Base-by-base conservation (phyloP, 2,329 filamentous ascomycete genomes). In the Fusarium sp. region DNA sequence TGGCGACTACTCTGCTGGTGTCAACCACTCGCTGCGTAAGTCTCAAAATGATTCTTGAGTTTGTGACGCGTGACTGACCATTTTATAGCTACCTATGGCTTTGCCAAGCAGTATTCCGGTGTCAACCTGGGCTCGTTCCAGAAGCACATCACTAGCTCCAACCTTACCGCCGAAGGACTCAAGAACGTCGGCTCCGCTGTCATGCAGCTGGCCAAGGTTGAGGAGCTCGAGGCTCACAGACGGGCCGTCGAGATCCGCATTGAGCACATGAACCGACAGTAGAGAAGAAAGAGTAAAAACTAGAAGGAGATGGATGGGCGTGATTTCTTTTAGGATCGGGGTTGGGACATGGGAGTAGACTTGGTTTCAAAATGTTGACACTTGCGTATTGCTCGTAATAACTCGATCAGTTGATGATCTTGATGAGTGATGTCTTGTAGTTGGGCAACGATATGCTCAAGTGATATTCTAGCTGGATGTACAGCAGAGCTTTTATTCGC, bases 31-130 rank as follows among this genome's bases (percentile, higher is more conserved):
- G 68, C 86, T 99, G 75, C 97, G 95, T 97, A 92, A 90, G 94
- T 92, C 66, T 20, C 25, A 37, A 22, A 45, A 1, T 40, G 45
- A 37, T 5, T 30, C 8, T 22, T 9, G 4, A n/a, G 17, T 32
- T 22, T 12, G n/a, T 30, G 2, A 57, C 32, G 60, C n/a, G 14
- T 52, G 66, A 30, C 76, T 79, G 68, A 79, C 65, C 58, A 76
- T 68, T 74, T 63, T 20, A 20, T 12, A 97, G 95, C 97, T 62
- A 99, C 97, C 0, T 99, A 98, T 81, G 97, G 97, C 45, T 99
- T 97, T 80, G 97, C 97, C 58, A 98, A 97, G 85, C 97, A 99
- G 84, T 99, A 99, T 86, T 98, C 95, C 7, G 97, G 97, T 62
- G 97, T 99, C 80, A 99, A 98, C 83, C 90, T 99, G 7, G 95